Percentiles rank a stretch among this genome's conserved stretches.
Evolutionary conservation across 2,329 filamentous ascomycete genomes (phyloP).

Genomic region (Sporothrix schenckii): DNA sequence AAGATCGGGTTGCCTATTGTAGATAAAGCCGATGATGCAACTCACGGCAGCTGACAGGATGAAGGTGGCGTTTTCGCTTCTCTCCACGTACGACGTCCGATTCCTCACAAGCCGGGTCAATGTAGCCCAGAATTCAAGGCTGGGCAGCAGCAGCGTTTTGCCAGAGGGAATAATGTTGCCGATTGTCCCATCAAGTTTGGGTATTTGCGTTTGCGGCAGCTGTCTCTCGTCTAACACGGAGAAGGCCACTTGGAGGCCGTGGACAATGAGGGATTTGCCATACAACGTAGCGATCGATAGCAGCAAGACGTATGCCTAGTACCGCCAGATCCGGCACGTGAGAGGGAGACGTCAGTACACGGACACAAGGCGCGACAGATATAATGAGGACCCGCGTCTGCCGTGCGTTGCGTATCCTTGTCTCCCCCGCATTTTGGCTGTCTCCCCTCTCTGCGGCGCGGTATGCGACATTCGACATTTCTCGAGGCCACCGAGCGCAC

Average conservation of each 20-base stretch:
- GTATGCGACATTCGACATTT: neutral
- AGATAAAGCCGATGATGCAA: neutral
- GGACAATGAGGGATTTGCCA: constrained; percentile 15
- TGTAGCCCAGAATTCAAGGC: neutral
- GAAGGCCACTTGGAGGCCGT: neutral
- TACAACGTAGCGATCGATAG: constrained; percentile 10
- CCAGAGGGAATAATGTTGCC: neutral
- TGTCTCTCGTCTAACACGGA: neutral
- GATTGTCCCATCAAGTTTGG: neutral
- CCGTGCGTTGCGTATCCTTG: constrained; percentile 19
- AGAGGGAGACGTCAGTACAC: neutral
- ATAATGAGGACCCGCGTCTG: neutral
- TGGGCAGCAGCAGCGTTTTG: neutral
- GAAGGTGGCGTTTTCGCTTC: neutral
- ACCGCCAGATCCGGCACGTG: constrained; percentile 16
- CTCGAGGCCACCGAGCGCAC: neutral
- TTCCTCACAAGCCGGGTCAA: neutral
- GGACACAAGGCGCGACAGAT: neutral
- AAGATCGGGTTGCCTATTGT: neutral
- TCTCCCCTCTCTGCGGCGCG: neutral
- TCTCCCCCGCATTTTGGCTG: constrained; percentile 19
- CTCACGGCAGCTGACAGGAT: neutral
- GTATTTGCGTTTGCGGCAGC: neutral
- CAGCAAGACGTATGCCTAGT: neutral
- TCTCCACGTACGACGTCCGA: neutral